Percentiles rank a stretch among this genome's conserved stretches.
Evolutionary conservation across 768 basidiomycete genomes (phyloP).

Genomic region (Tephrocybe sp.): DNA sequence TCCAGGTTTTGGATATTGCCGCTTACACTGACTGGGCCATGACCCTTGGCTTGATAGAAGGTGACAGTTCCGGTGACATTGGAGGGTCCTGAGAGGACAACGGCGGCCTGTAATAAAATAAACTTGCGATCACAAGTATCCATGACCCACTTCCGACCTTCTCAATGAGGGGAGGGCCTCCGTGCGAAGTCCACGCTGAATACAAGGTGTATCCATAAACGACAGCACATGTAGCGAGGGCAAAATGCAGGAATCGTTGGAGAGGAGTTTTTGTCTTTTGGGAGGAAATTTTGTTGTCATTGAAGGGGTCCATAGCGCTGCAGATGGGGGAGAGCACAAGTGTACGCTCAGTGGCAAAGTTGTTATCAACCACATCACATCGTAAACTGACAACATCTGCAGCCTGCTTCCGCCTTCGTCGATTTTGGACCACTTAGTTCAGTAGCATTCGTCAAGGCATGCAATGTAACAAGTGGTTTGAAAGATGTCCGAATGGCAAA

Average conservation of each 20-base stretch:
- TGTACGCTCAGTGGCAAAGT: neutral
- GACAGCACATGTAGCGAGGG: conserved; percentile 7
- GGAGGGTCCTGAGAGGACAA: conserved; percentile 59
- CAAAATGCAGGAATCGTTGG: neutral
- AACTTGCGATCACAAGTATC: neutral
- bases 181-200: conserved; percentile 8
- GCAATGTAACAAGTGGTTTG: too few species aligned
- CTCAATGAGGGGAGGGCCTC: conserved; percentile 7
- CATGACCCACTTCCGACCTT: conserved; percentile 17
- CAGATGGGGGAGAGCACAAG: neutral
- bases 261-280: neutral
- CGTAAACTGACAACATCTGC: conserved; percentile 23
- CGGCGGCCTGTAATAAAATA: conserved; percentile 29
- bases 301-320: conserved; percentile 7
- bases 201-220: conserved; percentile 9
- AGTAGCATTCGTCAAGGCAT: too few species aligned
- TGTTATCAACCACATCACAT: conserved; percentile 42
- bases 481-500: too few species aligned
- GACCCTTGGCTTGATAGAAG: conserved; percentile 53
- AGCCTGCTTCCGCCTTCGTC: too few species aligned
- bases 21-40: conserved; percentile 55
- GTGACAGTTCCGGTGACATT: conserved; percentile 60
- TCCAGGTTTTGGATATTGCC: conserved; percentile 63
- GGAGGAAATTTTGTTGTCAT: neutral
- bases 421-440: too few species aligned